phyloP scores from a whole-genome alignment of 805 yeast species.

The Saturnispora bothae region DNA sequence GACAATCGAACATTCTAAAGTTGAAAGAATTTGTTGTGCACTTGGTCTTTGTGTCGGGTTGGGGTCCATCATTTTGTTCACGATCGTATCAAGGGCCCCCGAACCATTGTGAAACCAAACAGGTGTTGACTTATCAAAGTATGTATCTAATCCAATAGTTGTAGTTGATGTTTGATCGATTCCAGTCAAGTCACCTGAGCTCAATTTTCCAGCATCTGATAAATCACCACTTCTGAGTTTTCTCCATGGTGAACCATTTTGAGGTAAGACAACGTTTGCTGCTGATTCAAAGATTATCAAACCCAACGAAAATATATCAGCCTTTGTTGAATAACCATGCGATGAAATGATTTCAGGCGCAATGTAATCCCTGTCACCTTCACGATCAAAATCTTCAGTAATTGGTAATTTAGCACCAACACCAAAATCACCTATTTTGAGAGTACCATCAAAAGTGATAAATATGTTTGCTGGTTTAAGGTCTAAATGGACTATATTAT shows the following conservation, averaged over 20 bases:
- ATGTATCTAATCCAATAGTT: neutral
- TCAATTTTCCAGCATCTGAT: constrained; percentile 84
- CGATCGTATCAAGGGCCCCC: constrained; percentile 65
- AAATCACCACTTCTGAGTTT: constrained; percentile 89
- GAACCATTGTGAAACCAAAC: constrained; percentile 65
- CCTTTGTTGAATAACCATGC: constrained; percentile 79
- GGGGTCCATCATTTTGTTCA: constrained; percentile 84
- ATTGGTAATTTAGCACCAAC: constrained; percentile 73
- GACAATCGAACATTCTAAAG: constrained; percentile 66
- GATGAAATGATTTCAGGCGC: constrained; percentile 90
- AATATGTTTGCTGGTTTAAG: constrained; percentile 92
- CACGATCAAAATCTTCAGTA: constrained; percentile 59
- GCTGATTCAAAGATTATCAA: constrained; percentile 90
- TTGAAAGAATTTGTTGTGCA: constrained; percentile 56
- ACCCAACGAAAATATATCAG: constrained; percentile 93
- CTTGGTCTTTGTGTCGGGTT: constrained; percentile 73
- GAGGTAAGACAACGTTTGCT: constrained; percentile 89
- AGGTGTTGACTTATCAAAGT: constrained; percentile 57
- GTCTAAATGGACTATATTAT: constrained; percentile 75
- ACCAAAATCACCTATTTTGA: constrained; percentile 96
- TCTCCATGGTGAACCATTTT: constrained; percentile 95
- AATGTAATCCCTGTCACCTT: constrained; percentile 94
- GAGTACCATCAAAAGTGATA: constrained; percentile 86
- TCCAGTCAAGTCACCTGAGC: constrained; percentile 49
- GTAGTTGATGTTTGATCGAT: neutral